Base-by-base conservation (phyloP, 768 basidiomycete species). In the Serpula lacrymans region DNA sequence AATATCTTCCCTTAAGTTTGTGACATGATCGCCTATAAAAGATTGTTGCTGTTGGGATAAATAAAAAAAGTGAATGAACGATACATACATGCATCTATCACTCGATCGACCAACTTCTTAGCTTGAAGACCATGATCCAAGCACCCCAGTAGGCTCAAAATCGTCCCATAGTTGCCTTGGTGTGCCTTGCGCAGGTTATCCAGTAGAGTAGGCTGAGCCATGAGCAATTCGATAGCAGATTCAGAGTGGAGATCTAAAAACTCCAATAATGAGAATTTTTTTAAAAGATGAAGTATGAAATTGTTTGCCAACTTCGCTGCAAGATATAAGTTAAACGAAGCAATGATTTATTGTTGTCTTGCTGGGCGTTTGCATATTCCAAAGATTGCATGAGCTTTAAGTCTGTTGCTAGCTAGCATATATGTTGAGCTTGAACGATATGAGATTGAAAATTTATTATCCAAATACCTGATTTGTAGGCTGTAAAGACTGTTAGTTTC, bases 81-180 rank as follows among this genome's bases (percentile, higher is more conserved):
- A 28, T 14, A 63, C 76, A 23, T 44, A 74, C 70, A 68, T 35
- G 81, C 73, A 57, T 99, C 94, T 40, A 98, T 84, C 43, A 96
- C 78, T 10, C 80, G 75, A 63, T 99, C 96, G 0, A 94, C 94
- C 2, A 98, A 72, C 41, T 70, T 80, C 69, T 99, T 99, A n/a
- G 83, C 77, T 50, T 78, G 77, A 24, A 82, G 62, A 0, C 96
- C 96, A 39, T 85, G 74, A 49, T 98, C 96, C 34, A 99, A 64
- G 51, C 85, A 92, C n/a, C 94, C 94, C 5, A 98, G 71, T 33
- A 99, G 72, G 54, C 90, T 91, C 22, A 98, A 76, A 28, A 99
- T 84, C 29, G 94, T 70, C 36, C 91, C 82, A 57, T 96, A 99
- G 50, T 87, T 92, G 31, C 96, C 96, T 71, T 84, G 78, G 48